Conservation (phyloP, 2,329 filamentous ascomycete species). For the Sphaerulina vaccinii region DNA sequence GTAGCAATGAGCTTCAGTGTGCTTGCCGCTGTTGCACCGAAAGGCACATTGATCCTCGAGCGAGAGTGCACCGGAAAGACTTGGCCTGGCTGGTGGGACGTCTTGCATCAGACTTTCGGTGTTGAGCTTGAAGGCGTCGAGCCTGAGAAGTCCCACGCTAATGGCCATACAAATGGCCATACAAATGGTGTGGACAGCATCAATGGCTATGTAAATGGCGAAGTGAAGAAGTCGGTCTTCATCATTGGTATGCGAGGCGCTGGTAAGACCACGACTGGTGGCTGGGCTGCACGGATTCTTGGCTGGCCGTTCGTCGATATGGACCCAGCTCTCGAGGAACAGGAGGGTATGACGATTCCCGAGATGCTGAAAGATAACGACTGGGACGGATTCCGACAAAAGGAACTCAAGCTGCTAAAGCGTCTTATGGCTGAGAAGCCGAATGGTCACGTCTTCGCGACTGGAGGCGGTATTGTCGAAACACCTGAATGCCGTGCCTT, state of each 20-base stretch:
- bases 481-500: slow-evolving; percentile 74
- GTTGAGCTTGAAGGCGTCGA: slow-evolving; percentile 76
- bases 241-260: slow-evolving; percentile 97
- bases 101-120: slow-evolving; percentile 73
- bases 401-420: slow-evolving; percentile 72
- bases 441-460: slow-evolving; percentile 80
- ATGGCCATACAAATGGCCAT: slow-evolving; percentile 34
- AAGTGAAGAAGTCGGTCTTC: slow-evolving; percentile 69
- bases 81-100: slow-evolving; percentile 99
- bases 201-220: slow-evolving; percentile 32
- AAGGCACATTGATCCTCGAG: slow-evolving; percentile 76
- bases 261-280: slow-evolving; percentile 90
- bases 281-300: slow-evolving; percentile 76
- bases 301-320: slow-evolving; percentile 80
- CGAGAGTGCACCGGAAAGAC: slow-evolving; percentile 95
- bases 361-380: slow-evolving; percentile 76
- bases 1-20: slow-evolving; percentile 99
- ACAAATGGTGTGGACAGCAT: slow-evolving; percentile 34
- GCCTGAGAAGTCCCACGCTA: slow-evolving; percentile 30
- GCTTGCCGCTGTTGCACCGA: slow-evolving; percentile 68
- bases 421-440: slow-evolving; percentile 72
- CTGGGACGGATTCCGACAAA: slow-evolving; percentile 84
- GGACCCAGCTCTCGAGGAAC: slow-evolving; percentile 79
- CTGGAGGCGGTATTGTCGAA: slow-evolving; percentile 91
- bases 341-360: slow-evolving; percentile 73